A percentile compares a stretch with the other conserved stretches of the same genome.
Conservation (phyloP, 768 basidiomycete species). For the Mycena rosella region DNA sequence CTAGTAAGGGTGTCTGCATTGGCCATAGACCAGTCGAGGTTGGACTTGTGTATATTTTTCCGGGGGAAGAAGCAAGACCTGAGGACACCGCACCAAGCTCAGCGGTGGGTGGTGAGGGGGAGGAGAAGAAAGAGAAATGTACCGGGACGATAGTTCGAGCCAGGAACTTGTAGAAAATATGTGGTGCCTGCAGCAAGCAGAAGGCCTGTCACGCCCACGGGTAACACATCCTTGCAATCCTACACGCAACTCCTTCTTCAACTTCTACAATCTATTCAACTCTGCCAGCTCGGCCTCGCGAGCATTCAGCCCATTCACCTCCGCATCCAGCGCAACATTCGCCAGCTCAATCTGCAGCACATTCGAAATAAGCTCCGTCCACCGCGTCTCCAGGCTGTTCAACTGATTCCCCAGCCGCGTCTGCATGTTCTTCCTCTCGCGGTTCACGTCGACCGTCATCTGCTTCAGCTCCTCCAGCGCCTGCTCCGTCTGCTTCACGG, state of each 20-base stretch:
- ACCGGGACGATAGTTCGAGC: slow-evolving; percentile 4
- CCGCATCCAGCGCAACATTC: slow-evolving; percentile 87
- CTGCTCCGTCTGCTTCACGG: slow-evolving; percentile 78
- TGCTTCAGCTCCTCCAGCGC: slow-evolving; percentile 84
- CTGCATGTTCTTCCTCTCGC: slow-evolving; percentile 91
- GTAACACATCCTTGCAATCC: slow-evolving; percentile 3
- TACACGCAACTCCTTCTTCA: background rate
- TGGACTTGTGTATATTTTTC: slow-evolving; percentile 19
- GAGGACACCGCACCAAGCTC: background rate
- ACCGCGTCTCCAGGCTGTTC: slow-evolving; percentile 84
- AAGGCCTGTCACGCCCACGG: too few relatives aligned
- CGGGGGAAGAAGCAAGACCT: slow-evolving; percentile 3
- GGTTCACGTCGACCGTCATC: slow-evolving; percentile 86
- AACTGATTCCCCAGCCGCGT: slow-evolving; percentile 85
- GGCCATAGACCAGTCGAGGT: slow-evolving; percentile 73
- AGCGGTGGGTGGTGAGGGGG: slow-evolving; percentile 5
- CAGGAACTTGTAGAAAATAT: background rate
- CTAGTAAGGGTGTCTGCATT: slow-evolving; percentile 65
- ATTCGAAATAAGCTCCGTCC: slow-evolving; percentile 93
- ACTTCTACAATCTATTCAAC: slow-evolving; percentile 35
- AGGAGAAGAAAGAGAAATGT: background rate
- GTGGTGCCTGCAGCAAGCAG: too few relatives aligned
- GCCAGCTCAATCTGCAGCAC: slow-evolving; percentile 97
- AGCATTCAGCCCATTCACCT: slow-evolving; percentile 72
- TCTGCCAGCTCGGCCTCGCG: slow-evolving; percentile 73